Evolutionary conservation across 805 yeast genomes (phyloP), one percentile per base, ranked within the genome.

Genomic region (Ogataea pini): DNA sequence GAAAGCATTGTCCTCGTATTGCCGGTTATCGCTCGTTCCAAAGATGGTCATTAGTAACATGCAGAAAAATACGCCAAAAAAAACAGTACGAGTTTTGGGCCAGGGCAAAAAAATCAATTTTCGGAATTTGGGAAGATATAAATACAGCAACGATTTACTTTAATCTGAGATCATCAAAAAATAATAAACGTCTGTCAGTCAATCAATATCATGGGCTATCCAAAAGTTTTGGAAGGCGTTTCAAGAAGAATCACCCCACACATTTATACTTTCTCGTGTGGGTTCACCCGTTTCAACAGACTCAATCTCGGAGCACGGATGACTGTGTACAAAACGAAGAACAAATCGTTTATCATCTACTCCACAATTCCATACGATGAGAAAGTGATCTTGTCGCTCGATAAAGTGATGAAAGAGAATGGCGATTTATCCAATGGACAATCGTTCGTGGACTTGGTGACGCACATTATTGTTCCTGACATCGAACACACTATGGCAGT

Each of bases 401-500:
- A 67, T 45, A 52, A 61, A 28, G 19, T 43, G 19, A 53, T 64
- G 53, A 51, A 45, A 7, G 49, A 56, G 27, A 49, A 55, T 3
- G 65, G 64, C 19, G 62, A 55, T 18, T 51, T 68, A 17, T 56
- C 67, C 9, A 60, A 69, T 1, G 70, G 69, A 4, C 67, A 66
- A 16, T 63, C 70, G 1, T 64, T 65, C 40, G 48, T 66, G 10
- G 56, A 62, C 25, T 71, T 73, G 24, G 71, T 82, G 34, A 62
- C 75, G 1, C 76, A 80, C 52, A 68, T 82, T 31, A 71, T 85
- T 36, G 72, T 85, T 40, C 89, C 89, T 2, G 87, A 85, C 58
- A 58, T 54, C 27, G 86, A 81, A 53, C 90, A 85, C 59, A 80
- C 86, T 1, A 66, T 84, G 79, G 86, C 85, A 2, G 78, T 83